These are phyloP conservation scores for Beauveria brongniartii DNA, from an alignment of 2,329 filamentous ascomycete species.

Conservation along the genomic window DNA sequence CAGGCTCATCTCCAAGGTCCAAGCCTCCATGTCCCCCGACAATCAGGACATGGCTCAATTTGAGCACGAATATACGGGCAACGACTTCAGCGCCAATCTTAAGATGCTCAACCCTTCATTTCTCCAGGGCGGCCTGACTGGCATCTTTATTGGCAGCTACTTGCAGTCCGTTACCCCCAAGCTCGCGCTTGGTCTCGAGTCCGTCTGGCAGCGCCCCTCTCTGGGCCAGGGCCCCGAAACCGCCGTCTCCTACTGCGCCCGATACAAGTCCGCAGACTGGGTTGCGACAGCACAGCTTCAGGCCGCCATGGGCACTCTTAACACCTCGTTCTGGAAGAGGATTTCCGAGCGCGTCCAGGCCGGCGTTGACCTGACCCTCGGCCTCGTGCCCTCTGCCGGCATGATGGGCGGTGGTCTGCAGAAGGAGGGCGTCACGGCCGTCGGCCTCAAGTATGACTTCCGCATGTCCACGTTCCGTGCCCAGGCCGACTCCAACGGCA, in stretches of 20 bases:
- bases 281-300: slow-evolving; percentile 85
- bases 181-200: slow-evolving; percentile 82
- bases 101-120: slow-evolving; percentile 95
- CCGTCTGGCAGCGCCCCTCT: slow-evolving; percentile 84
- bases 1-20: slow-evolving; percentile 75
- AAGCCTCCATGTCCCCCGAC: slow-evolving; percentile 74
- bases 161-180: slow-evolving; percentile 85
- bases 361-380: slow-evolving; percentile 87
- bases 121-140: slow-evolving; percentile 85
- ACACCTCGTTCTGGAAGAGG: slow-evolving; percentile 87
- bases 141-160: slow-evolving; percentile 93
- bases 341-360: slow-evolving; percentile 94
- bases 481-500: slow-evolving; percentile 91
- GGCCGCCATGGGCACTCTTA: slow-evolving; percentile 72
- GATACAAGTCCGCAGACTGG: slow-evolving; percentile 90
- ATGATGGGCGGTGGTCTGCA: slow-evolving; percentile 67
- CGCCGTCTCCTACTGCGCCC: slow-evolving; percentile 78
- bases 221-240: slow-evolving; percentile 85
- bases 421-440: slow-evolving; percentile 83
- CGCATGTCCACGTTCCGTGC: slow-evolving; percentile 90
- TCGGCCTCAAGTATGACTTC: slow-evolving; percentile 98
- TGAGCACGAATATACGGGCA: slow-evolving; percentile 90
- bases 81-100: slow-evolving; percentile 85
- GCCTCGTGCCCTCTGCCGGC: slow-evolving; percentile 59
- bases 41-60: slow-evolving; percentile 84